Conservation (phyloP, 2,329 filamentous ascomycete species). For the Dothiorella sarmentorum region DNA sequence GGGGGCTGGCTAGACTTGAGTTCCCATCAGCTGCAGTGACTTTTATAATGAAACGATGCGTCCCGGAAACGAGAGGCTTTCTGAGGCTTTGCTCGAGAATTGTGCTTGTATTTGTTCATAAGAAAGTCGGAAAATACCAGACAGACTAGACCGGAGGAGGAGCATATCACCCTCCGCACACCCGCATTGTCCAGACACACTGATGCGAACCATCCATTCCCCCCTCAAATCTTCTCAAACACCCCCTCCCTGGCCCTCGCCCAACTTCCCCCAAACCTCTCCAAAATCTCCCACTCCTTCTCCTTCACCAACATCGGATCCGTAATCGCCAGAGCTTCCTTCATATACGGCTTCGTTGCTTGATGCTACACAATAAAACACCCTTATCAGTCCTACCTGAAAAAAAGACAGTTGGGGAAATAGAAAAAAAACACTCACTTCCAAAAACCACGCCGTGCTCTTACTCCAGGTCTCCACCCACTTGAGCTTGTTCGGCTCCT, state of each 20-base stretch:
- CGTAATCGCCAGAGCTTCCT: background rate
- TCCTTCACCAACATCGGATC: background rate
- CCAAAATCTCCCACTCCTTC: background rate
- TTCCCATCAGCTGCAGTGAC: too few relatives aligned
- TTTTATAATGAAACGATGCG: too few relatives aligned
- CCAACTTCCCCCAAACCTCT: slow-evolving; percentile 7
- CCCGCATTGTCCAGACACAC: background rate
- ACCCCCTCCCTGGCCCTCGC: background rate
- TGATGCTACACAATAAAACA: background rate
- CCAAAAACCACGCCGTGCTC: background rate
- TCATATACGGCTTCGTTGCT: slow-evolving; percentile 4
- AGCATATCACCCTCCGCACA: too few relatives aligned
- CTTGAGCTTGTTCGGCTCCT: slow-evolving; percentile 8
- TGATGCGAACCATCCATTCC: too few relatives aligned
- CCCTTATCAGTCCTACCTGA: too few relatives aligned
- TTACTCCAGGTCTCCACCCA: slow-evolving; percentile 10
- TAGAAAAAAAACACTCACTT: background rate
- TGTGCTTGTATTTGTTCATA: too few relatives aligned
- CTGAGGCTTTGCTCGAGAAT: too few relatives aligned
- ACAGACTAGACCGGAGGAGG: too few relatives aligned
- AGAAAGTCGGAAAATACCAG: too few relatives aligned
- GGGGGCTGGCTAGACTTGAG: too few relatives aligned
- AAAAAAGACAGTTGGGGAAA: background rate
- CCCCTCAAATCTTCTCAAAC: background rate
- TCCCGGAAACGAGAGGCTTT: too few relatives aligned